A percentile compares a stretch with the other conserved stretches of the same genome.
These are phyloP conservation scores for Grammothele lineata DNA, from an alignment of 768 basidiomycete genomes.

Conservation along the genomic window DNA sequence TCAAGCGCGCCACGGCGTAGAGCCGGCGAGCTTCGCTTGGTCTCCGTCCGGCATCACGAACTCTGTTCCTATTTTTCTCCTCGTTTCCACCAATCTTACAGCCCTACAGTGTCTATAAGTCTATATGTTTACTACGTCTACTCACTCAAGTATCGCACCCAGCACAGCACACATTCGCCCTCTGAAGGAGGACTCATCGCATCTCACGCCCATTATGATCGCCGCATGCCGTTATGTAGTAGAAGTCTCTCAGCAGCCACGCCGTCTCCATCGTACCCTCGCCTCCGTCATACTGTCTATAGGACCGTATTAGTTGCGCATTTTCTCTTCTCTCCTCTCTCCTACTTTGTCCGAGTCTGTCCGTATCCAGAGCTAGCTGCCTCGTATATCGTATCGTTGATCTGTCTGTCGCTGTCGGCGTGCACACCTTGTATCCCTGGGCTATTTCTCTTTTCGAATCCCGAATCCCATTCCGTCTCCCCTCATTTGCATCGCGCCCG, in stretches of 20 bases:
- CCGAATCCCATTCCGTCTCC: constrained; percentile 10
- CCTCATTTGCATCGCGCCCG: constrained; percentile 7
- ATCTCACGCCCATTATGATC: constrained; percentile 17
- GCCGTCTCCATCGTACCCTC: background rate
- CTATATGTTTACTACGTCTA: constrained; percentile 10
- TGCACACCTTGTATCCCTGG: constrained; percentile 16
- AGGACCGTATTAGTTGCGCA: constrained; percentile 13
- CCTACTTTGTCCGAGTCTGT: background rate
- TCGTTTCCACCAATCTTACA: constrained; percentile 10
- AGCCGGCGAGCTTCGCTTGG: no score
- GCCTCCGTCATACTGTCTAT: constrained; percentile 4
- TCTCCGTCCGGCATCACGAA: no score
- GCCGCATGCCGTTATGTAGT: constrained; percentile 10
- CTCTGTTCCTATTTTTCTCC: background rate
- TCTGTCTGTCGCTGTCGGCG: constrained; percentile 16
- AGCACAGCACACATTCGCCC: constrained; percentile 21
- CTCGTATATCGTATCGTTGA: constrained; percentile 20
- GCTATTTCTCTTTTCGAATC: constrained; percentile 8
- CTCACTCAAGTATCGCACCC: constrained; percentile 18
- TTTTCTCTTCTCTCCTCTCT: background rate
- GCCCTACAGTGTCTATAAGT: background rate
- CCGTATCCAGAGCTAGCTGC: no score
- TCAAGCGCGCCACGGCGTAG: constrained; percentile 75
- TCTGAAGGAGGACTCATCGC: constrained; percentile 21
- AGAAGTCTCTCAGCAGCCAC: constrained; percentile 17